A percentile compares a stretch with the other conserved stretches of the same genome.
Conservation (phyloP, 2,329 filamentous ascomycete genomes). For the Cryphonectria japonica region DNA sequence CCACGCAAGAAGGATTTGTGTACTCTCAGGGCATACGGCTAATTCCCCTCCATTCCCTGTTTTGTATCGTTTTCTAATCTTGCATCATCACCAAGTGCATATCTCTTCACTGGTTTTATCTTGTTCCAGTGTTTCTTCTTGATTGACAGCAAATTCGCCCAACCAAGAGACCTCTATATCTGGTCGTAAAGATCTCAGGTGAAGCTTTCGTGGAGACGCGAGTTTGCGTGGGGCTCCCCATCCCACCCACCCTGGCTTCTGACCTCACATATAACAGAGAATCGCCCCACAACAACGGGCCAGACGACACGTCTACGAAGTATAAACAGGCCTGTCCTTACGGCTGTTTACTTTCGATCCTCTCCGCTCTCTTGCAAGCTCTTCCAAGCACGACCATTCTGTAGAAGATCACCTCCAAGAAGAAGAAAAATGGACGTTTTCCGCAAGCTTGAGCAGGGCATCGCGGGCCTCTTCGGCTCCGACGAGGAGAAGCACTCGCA, state of each 20-base stretch:
- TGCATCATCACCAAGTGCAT: neutral
- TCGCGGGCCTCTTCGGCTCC: constrained; percentile 44
- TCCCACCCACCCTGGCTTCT: constrained; percentile 24
- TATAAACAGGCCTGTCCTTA: constrained; percentile 8
- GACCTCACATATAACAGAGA: constrained; percentile 23
- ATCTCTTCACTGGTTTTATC: neutral
- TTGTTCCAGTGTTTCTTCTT: neutral
- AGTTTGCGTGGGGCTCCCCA: constrained; percentile 27
- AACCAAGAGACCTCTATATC: neutral
- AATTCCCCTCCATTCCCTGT: neutral
- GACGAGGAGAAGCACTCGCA: constrained; percentile 50
- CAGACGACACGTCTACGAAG: constrained; percentile 26
- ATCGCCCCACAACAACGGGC: constrained; percentile 22
- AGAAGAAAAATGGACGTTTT: constrained; percentile 40
- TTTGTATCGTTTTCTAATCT: neutral
- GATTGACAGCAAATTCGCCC: neutral
- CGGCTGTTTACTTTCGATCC: neutral
- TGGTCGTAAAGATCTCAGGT: neutral
- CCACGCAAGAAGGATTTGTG: neutral
- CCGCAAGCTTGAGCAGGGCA: constrained; percentile 48
- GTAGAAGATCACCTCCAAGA: neutral
- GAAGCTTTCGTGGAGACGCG: constrained; percentile 22
- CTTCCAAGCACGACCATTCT: neutral
- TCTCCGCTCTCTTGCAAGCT: neutral
- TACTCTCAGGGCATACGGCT: neutral